Evolutionary conservation across 441 rosid species (phyloP).

Genomic region (Erodium trifolium): DNA sequence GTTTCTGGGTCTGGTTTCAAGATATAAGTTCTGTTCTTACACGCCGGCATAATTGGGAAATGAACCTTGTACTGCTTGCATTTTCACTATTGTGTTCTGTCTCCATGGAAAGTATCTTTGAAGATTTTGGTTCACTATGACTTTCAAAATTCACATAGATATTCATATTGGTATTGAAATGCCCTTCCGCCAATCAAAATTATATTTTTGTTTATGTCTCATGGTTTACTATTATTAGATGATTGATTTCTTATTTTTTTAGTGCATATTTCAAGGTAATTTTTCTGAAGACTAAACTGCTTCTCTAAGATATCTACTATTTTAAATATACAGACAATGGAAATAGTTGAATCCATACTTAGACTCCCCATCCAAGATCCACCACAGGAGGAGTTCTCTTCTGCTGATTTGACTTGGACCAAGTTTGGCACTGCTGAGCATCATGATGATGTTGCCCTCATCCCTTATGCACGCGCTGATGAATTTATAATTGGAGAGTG

Average conservation of each 20-base stretch:
- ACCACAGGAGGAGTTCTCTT: conserved; percentile 60
- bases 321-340: conserved; percentile 27
- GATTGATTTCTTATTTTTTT: neutral
- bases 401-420: conserved; percentile 70
- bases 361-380: conserved; percentile 69
- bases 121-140: too few relatives aligned
- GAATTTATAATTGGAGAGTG: conserved; percentile 88
- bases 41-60: too few relatives aligned
- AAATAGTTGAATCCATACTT: conserved; percentile 42
- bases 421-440: conserved; percentile 74
- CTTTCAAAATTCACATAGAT: too few relatives aligned
- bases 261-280: neutral
- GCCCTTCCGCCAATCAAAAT: too few relatives aligned
- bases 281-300: neutral
- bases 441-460: conserved; percentile 74
- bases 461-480: conserved; percentile 66
- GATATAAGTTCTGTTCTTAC: too few relatives aligned
- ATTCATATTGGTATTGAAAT: too few relatives aligned
- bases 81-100: too few relatives aligned
- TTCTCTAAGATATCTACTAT: neutral
- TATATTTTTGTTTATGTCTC: neutral
- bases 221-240: neutral
- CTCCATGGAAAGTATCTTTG: too few relatives aligned
- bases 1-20: too few relatives aligned
- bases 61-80: too few relatives aligned